Evolutionary conservation across 345 rosid species (phyloP), one percentile per base, ranked within the genome.

Genomic region (Bruguiera parviflora): DNA sequence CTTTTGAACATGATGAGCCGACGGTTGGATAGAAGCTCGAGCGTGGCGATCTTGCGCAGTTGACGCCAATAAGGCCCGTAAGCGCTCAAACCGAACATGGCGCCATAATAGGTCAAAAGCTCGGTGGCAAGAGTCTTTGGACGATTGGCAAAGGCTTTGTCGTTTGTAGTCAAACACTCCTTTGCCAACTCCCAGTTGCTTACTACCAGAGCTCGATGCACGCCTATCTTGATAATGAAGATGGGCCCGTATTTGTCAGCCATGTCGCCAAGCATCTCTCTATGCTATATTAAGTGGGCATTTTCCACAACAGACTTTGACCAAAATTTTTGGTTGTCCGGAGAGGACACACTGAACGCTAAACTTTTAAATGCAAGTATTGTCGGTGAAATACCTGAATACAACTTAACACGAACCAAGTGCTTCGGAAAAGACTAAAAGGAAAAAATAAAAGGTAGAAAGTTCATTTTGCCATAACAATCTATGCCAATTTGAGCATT

Each of bases 1-100:
- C 46, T 46, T 39, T 61, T 61, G 32, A 83, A 73, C 57, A 46
- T 64, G 22, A 65, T 67, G 7, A 83, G 76, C 29, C 75, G 75
- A 61, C 56, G 76, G 75, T 35, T 69, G 4, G 84, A 83, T 62
- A 83, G 84, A 53, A 83, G 76, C 72, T 83, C 80, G 5, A 65
- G 18, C 0, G 71, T 70, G n/a, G 49, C 27, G 0, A 60, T 72
- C 53, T 72, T 77, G 15, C 80, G 66, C 29, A 72, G 52, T 25
- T 58, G 31, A 2, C 70, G 80, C 80, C 76, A 77, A 24, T 71
- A 71, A 16, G 60, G 28, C 15, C 65, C 60, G 21, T 64, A 71
- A 0, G 69, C 47, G 3, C 32, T 24, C 2, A 68, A 58, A 8
- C 70, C 73, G 8, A 77, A 0, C 57, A 77, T 53, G 27, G 22